Base-by-base conservation (phyloP, 2,329 filamentous ascomycete genomes). In the Pseudopyricularia javanii region DNA sequence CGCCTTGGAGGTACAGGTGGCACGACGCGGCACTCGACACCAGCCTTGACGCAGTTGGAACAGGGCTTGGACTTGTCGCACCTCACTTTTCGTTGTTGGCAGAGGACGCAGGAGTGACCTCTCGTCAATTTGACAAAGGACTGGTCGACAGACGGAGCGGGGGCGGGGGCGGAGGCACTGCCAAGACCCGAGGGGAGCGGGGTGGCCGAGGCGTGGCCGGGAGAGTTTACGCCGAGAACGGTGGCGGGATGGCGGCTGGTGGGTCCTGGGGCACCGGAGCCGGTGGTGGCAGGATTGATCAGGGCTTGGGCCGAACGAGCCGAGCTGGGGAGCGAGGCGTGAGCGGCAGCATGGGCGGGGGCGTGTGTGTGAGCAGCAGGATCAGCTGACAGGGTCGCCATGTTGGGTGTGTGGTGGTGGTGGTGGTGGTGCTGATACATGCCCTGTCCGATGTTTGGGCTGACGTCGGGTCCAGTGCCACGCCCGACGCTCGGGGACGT, bases 41-140 rank as follows among this genome's bases (percentile, higher is more conserved):
- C 68, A 51, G 78, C 75, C 65, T 78, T 83, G 62, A 80, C 70
- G 62, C 85, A 88, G 66, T 85, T 84, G 60, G 76, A 72, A 62
- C 86, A 89, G 15, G 85, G 85, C 65, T 82, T 82, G 59, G 76
- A 79, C 66, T 84, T 85, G 65, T 88, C 82, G 66, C 86, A 89
- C 55, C 82, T 82, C 43, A 89, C 77, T 64, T 89, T 89, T 56
- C 85, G 80, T 63, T 86, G 84, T 63, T 90, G 85, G 62, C 87
- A 91, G 20, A 83, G 73, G 14, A 88, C 74, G 61, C 87, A 91
- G 55, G 77, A 80, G 56, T 79, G 78, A 54, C 78, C 78, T 50
- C 78, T 72, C 37, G 77, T 80, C 59, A 81, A 66, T 64, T 81
- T 81, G 58, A 76, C 64, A 53, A 69, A 66, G 37, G 71, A 69